Evolutionary conservation across 495 filamentous ascomycete genomes (phyloP), one percentile per base, ranked within the genome.

Genomic region (Xylaria curta): DNA sequence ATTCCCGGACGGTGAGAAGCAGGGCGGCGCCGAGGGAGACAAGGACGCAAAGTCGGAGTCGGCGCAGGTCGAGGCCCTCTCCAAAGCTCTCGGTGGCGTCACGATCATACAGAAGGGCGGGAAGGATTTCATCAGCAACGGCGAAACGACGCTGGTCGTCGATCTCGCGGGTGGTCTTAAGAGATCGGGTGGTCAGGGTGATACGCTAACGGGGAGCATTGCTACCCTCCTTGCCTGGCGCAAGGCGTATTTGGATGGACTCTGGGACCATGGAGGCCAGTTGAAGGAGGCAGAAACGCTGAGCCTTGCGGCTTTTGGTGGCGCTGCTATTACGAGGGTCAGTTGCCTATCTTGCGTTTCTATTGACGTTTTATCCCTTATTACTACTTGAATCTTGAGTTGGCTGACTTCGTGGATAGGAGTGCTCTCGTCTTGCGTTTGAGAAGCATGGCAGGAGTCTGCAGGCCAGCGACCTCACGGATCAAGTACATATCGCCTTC

Each of bases 401-500:
- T n/a, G 49, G 63, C 75, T 80, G 60, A 78, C 49, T 64, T 46
- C 8, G 3, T 64, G 4, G 17, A 65, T 74, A 85, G 85, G 94
- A 97, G 76, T 97, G 93, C 78, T 98, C 95, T 46, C 87, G 94
- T 66, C 82, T 94, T 72, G 96, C 96, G 5, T 99, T 96, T 78
- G 85, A 88, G 73, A 93, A 95, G 77, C 93, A 91, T 71, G 96
- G 96, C 5, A 88, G 96, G 74, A 94, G 93, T 77, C 83, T 99
- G 78, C 96, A 99, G 84, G 96, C 96, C 1, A 94, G 92, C 79
- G 96, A 99, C 82, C 85, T 99, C 79, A 98, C 96, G 1, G 93
- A 94, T 42, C 90, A 98, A 81, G 94, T 99, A 31, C 89, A 94
- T 72, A 85, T 85, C 28, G 93, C 94, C 17, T 99, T 97, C 80